Conservation (phyloP, 371 early-diverging fungal genomes). For the Mucor velutinosus region DNA sequence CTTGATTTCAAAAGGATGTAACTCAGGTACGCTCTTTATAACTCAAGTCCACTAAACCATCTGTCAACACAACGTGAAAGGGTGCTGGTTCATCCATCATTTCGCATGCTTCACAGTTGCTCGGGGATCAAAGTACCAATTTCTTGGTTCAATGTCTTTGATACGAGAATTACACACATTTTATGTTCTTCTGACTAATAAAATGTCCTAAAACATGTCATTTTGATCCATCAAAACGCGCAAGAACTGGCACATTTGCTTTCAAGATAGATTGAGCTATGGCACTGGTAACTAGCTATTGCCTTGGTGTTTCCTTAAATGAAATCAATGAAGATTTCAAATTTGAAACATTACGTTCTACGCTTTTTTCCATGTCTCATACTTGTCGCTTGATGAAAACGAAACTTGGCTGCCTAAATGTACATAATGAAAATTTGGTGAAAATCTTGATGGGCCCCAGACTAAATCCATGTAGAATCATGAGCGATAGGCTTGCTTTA, state of each 20-base stretch:
- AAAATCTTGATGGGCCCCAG: no score
- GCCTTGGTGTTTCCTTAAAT: not conserved
- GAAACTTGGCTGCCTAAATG: not conserved
- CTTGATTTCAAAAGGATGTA: not conserved
- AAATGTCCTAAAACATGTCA: not conserved
- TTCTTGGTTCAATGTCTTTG: not conserved
- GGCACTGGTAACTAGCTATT: not conserved
- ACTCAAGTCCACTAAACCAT: not conserved
- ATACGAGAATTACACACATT: not conserved
- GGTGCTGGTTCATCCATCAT: not conserved
- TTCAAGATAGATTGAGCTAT: not conserved
- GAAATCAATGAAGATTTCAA: not conserved
- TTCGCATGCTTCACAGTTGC: not conserved
- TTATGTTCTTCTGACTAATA: not conserved
- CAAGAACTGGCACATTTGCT: not conserved
- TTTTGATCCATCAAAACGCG: not conserved
- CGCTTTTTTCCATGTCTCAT: not conserved
- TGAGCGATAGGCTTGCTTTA: no score
- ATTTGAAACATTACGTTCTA: not conserved
- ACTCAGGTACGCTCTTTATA: not conserved
- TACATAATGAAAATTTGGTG: not conserved
- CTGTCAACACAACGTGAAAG: not conserved
- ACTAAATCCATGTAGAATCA: no score
- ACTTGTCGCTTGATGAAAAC: not conserved
- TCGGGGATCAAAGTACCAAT: not conserved